These are phyloP conservation scores for Bromus sterilis DNA, from an alignment of 176 grass and related monocot species.

Conservation along the genomic window DNA sequence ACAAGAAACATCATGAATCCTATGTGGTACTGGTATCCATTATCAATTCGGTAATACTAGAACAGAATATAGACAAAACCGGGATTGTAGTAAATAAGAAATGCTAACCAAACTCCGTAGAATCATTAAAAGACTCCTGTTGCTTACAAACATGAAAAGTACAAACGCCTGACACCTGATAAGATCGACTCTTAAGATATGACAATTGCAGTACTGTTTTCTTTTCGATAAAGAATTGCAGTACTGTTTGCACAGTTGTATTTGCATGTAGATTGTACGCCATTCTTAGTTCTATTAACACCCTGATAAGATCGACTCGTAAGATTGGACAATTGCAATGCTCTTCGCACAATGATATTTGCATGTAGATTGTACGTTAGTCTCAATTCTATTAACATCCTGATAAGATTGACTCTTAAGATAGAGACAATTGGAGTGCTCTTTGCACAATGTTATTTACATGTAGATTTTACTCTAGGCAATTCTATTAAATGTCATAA, in stretches of 20 bases:
- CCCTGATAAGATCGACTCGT: too few species aligned
- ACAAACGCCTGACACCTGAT: background rate
- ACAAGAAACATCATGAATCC: background rate
- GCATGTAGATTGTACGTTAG: too few species aligned
- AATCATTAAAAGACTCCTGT: background rate
- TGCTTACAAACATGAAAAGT: background rate
- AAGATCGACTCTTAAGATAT: background rate
- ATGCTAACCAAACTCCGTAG: background rate
- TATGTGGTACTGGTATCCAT: background rate
- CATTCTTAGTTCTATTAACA: background rate
- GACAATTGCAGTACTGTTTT: too few species aligned
- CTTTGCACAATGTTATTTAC: too few species aligned
- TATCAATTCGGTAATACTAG: background rate
- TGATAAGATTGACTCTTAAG: too few species aligned
- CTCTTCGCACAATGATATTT: too few species aligned
- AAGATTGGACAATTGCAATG: too few species aligned
- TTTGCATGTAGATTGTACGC: background rate
- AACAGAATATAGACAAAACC: background rate
- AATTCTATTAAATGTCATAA: background rate
- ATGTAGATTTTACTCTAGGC: too few species aligned
- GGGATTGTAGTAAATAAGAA: too few species aligned
- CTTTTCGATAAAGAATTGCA: too few species aligned
- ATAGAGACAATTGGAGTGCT: too few species aligned
- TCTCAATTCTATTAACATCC: too few species aligned
- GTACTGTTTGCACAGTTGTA: background rate